These are phyloP conservation scores for Mytilinidion resinicola DNA, from an alignment of 495 filamentous ascomycete genomes.

Conservation along the genomic window DNA sequence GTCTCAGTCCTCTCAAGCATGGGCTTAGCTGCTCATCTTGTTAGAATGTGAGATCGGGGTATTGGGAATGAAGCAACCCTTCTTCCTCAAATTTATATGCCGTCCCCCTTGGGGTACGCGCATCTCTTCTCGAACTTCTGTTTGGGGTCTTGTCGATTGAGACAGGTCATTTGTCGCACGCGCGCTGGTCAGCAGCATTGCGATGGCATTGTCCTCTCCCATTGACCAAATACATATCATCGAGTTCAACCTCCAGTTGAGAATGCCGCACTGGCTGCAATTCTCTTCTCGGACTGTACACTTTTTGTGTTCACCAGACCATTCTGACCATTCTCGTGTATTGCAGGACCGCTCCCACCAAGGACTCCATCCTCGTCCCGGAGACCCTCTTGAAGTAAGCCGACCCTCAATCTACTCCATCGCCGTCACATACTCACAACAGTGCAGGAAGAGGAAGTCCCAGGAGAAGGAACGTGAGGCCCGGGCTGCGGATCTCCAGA, in stretches of 20 bases:
- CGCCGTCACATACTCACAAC: conserved; percentile 68
- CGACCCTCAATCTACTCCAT: conserved; percentile 45
- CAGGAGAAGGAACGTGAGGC: conserved; percentile 97
- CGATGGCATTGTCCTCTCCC: conserved; percentile 41
- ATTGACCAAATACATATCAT: conserved; percentile 67
- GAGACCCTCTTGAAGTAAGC: conserved; percentile 5
- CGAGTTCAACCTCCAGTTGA: conserved; percentile 72
- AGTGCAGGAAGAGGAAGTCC: conserved; percentile 96
- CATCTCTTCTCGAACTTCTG: conserved; percentile 53
- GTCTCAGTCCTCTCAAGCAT: conserved; percentile 44
- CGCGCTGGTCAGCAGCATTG: conserved; percentile 9
- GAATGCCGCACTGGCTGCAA: conserved; percentile 87
- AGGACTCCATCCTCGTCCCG: conserved; percentile 2
- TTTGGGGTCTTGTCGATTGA: conserved; percentile 82
- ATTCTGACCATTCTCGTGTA: conserved; percentile 6
- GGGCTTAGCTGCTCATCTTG: neutral
- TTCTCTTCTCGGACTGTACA: conserved; percentile 69
- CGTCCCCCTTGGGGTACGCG: conserved; percentile 40
- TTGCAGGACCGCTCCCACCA: neutral
- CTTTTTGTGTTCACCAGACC: conserved; percentile 5
- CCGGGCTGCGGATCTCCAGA: conserved; percentile 66
- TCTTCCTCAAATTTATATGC: conserved; percentile 81
- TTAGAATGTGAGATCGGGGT: conserved; percentile 48
- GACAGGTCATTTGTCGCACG: conserved; percentile 32
- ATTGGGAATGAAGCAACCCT: conserved; percentile 70